phyloP scores from a whole-genome alignment of 1,139 yeast genomes.

The Suhomyces coccinellae region DNA sequence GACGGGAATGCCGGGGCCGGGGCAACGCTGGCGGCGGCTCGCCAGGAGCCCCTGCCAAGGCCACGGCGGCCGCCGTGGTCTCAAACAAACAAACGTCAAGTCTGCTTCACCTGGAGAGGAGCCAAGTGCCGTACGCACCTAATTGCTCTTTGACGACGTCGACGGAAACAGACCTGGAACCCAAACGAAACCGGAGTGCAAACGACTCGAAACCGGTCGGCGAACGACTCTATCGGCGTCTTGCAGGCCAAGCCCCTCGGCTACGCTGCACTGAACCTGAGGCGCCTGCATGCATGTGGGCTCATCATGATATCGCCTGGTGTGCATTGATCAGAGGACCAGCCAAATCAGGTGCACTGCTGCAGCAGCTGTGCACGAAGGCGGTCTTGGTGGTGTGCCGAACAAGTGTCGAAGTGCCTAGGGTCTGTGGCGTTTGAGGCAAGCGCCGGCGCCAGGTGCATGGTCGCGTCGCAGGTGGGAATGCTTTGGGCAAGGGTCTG shows the following conservation, averaged over 20 bases:
- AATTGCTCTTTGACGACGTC: no score
- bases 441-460: neutral
- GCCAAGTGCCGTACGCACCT: neutral
- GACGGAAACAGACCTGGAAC: no score
- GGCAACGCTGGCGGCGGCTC: no score
- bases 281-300: slow-evolving; percentile 1
- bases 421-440: slow-evolving; percentile 1
- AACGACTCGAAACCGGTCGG: no score
- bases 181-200: no score
- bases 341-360: neutral
- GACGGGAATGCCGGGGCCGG: no score
- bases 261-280: slow-evolving; percentile 2
- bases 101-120: no score
- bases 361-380: neutral
- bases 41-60: no score
- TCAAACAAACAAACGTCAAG: no score
- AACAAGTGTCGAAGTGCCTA: neutral
- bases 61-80: no score
- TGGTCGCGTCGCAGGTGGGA: neutral
- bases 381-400: neutral
- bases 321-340: neutral
- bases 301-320: neutral
- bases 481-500: neutral
- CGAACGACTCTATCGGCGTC: no score
- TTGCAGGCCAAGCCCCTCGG: neutral